A percentile compares a stretch with the other conserved stretches of the same genome.
phyloP scores from a whole-genome alignment of 805 yeast genomes.

The Nakazawaea anatomiae region DNA sequence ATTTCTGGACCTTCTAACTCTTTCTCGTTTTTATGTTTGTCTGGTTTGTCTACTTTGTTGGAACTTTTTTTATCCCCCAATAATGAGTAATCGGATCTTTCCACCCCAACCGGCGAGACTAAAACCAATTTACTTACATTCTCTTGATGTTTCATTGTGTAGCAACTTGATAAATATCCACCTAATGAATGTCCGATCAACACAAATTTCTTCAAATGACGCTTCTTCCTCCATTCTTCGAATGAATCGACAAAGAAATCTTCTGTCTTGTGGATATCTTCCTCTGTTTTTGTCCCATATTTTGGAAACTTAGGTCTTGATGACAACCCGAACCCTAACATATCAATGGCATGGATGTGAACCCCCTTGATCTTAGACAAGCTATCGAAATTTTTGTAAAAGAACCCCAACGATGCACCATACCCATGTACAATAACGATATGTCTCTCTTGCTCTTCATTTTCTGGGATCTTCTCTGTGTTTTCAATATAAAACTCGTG shows the following conservation, averaged over 20 bases:
- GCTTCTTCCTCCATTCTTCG: constrained; percentile 55
- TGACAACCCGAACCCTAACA: constrained; percentile 69
- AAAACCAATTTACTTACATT: constrained; percentile 48
- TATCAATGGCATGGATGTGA: constrained; percentile 61
- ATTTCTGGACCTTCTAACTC: constrained; percentile 13
- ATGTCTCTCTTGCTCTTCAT: constrained; percentile 26
- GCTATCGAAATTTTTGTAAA: constrained; percentile 59
- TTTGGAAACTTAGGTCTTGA: constrained; percentile 42
- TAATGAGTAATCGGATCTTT: constrained; percentile 50
- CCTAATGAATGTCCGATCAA: constrained; percentile 80
- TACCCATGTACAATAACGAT: constrained; percentile 85
- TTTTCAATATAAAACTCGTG: constrained; percentile 66
- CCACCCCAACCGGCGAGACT: constrained; percentile 76
- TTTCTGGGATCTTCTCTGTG: constrained; percentile 19
- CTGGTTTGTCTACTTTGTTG: constrained; percentile 8
- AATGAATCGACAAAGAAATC: constrained; percentile 54
- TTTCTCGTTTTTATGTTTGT: background rate
- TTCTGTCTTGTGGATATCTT: constrained; percentile 41
- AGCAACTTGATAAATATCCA: constrained; percentile 66
- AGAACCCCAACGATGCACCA: constrained; percentile 85
- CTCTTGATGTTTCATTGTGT: constrained; percentile 45
- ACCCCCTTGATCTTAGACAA: constrained; percentile 47
- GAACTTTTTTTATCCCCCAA: constrained; percentile 8
- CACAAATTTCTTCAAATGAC: constrained; percentile 45
- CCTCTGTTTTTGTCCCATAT: constrained; percentile 22